Evolutionary conservation across 768 basidiomycete genomes (phyloP), one percentile per base, ranked within the genome.

Genomic region (Hebeloma cylindrosporum): DNA sequence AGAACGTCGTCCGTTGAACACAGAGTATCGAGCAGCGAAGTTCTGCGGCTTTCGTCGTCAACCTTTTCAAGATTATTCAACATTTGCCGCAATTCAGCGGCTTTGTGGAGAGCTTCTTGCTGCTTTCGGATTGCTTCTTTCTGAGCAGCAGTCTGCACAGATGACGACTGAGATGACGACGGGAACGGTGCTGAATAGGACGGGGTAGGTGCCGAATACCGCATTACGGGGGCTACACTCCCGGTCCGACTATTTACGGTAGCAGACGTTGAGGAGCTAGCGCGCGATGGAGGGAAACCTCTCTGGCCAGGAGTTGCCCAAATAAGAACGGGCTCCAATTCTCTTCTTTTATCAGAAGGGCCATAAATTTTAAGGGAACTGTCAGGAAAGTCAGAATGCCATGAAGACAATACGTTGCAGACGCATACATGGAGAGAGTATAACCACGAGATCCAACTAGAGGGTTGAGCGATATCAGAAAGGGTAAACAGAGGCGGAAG

Each of bases 321-420:
- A 3, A 73, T 60, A 33, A 93, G 71, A 40, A 66, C 65, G 2
- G 85, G 80, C 54, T 91, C 88, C 2, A 93, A 64, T 23, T 73
- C 59, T 11, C 63, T 63, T 23, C 85, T 71, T 53, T 74, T 80
- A 42, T 84, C 80, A 0, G 79, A 68, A 4, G 80, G 60, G 3
- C 82, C 91, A 60, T 82, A 93, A 7, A 93, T 83, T 36, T 79
- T 80, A 37, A 92, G 61, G 0, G 78, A 78, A 61, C 85, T 90
- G 44, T 10, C 47, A 26, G 27, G 13, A 7, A n/a, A 20, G 33
- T 23, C 16, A 41, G 31, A 10, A 31, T 14, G 3, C 14, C 4
- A 28, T 17, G 14, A 46, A 25, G 26, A 10, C 9, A 33, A 40
- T 25, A 14, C 10, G 41, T 16, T 10, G 27, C 22, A 22, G 13